Conservation (phyloP, 2,329 filamentous ascomycete genomes). For the Botrytis deweyae region DNA sequence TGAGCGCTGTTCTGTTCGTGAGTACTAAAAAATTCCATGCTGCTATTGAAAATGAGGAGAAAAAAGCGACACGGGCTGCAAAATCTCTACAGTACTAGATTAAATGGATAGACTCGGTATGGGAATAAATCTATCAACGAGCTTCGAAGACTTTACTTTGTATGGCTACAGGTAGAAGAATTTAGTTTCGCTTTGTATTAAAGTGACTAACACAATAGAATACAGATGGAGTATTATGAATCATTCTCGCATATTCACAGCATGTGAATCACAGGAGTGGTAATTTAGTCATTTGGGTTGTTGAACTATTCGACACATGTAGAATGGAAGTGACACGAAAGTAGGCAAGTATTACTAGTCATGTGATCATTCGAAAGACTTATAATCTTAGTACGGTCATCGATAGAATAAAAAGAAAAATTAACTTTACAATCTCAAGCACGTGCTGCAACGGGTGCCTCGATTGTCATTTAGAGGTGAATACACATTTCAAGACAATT, state of each 20-base stretch:
- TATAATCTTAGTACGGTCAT: not conserved
- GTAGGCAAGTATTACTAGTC: too few relatives aligned
- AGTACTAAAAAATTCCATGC: not conserved
- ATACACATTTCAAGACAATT: not conserved
- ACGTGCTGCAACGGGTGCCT: not conserved
- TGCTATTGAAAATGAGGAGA: not conserved
- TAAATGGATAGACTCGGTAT: not conserved
- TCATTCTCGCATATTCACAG: not conserved
- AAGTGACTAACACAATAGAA: not conserved
- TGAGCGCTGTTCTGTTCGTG: not conserved
- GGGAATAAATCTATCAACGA: not conserved
- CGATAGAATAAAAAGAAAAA: not conserved
- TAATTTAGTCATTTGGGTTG: not conserved
- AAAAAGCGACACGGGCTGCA: not conserved
- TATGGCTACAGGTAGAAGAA: not conserved
- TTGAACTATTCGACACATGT: not conserved
- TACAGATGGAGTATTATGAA: not conserved
- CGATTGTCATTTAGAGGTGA: not conserved
- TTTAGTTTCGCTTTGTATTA: not conserved
- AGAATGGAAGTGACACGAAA: not conserved
- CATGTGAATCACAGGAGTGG: not conserved
- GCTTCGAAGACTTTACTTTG: not conserved
- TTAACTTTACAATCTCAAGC: not conserved
- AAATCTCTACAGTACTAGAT: not conserved
- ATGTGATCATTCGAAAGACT: not conserved